Conservation (phyloP, 176 grass and related monocot genomes). For the Avena atlantica region DNA sequence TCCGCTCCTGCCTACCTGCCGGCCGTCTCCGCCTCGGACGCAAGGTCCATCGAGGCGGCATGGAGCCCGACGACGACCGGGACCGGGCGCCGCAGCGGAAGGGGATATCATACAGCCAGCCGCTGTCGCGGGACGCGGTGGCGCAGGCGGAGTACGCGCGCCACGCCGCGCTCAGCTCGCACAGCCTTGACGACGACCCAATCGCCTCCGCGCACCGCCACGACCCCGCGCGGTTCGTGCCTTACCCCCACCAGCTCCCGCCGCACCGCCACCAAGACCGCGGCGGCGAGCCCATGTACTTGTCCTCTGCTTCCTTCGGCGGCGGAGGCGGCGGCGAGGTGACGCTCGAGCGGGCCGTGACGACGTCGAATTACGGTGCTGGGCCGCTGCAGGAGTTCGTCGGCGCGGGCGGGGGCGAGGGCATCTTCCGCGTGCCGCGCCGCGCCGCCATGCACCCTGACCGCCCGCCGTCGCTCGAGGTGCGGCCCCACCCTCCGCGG, state of each 20-base stretch:
- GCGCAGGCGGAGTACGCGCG: conserved; percentile 9
- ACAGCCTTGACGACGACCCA: conserved; percentile 55
- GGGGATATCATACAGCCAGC: conserved; percentile 52
- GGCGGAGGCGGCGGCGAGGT: conserved; percentile 29
- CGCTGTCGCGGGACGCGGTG: conserved; percentile 40
- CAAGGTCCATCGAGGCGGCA: not conserved
- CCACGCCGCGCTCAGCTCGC: conserved; percentile 44
- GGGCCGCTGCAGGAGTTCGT: conserved; percentile 69
- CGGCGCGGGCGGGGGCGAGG: conserved; percentile 65
- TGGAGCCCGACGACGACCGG: conserved; percentile 37
- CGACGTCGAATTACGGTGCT: conserved; percentile 36
- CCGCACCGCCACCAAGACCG: conserved; percentile 4
- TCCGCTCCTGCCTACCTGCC: not conserved
- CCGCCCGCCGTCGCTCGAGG: conserved; percentile 78
- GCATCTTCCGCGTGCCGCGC: conserved; percentile 74
- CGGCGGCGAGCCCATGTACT: not conserved
- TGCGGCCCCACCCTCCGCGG: conserved; percentile 78
- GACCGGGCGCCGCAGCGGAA: conserved; percentile 29
- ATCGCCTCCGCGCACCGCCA: conserved; percentile 14
- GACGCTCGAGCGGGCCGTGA: conserved; percentile 52
- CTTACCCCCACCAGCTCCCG: conserved; percentile 33
- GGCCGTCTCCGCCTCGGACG: not conserved
- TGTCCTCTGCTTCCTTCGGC: conserved; percentile 6
- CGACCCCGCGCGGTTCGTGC: conserved; percentile 26
- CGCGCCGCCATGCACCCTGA: conserved; percentile 71